Base-by-base conservation (phyloP, 306 rosid genomes). In the Vachellia collinsii region DNA sequence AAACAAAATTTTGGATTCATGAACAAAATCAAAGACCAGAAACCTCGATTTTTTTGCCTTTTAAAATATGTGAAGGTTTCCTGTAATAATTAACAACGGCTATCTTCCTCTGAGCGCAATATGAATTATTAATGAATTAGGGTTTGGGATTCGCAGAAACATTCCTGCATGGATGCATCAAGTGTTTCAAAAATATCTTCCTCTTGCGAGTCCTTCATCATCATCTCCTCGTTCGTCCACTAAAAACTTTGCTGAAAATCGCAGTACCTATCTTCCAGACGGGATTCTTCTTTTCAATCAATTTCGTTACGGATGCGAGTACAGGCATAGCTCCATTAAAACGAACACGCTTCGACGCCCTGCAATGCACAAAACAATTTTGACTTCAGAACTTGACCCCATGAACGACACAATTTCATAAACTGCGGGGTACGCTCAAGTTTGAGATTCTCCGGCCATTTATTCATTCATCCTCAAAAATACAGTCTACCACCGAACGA, bases 231-330 rank as follows among this genome's bases (percentile, higher is more conserved):
- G 38, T 43, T 11, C 22, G 56, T 43, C 44, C 70, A 53, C 81
- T 50, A 59, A 80, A 58, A 29, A 72, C 68, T 11, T 16, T 76
- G 72, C 61, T 81, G 71, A 87, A 65, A 71, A 87, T 53, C 53
- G 70, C 58, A 78, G 86, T 19, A 56, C 84, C 88, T 34, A 78
- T 46, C 79, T 87, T 84, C 84, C 90, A 79, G 64, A 81, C 7
- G 1, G 66, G 54, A 56, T 65, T 75, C 80, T 47, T 87, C 86
- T 79, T 84, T 75, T 78, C 86, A 72, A 81, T 36, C 64, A 84
- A 76, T 20, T 84, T 84, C 0, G 78, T 81, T 70, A 87, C 50
- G 71, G 86, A 87, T 75, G 53, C 76, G 67, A 72, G 69, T 42
- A n/a, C n/a, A 23, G 67, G 81, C 20, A 50, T 85, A 77, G 83